Conservation (phyloP, 495 filamentous ascomycete genomes). For the Penicillium ucsense region DNA sequence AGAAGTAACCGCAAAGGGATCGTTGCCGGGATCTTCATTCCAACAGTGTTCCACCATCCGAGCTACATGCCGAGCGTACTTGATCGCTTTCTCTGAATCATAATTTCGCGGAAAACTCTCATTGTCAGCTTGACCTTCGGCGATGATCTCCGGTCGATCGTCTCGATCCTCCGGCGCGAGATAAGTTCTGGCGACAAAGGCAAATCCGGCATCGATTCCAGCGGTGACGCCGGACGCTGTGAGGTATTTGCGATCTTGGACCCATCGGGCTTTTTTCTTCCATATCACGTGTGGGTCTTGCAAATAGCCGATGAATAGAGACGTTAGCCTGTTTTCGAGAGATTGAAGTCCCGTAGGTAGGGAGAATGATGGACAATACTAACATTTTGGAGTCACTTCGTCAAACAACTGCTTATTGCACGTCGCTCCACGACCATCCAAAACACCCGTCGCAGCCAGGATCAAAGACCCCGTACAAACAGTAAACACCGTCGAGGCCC, state of each 20-base stretch:
- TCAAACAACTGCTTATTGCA: background rate
- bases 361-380: background rate
- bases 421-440: background rate
- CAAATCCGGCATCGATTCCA: background rate
- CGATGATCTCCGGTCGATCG: background rate
- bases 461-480: background rate
- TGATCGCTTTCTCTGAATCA: background rate
- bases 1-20: background rate
- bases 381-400: background rate
- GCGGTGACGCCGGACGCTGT: background rate
- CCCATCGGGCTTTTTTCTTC: background rate
- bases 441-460: background rate
- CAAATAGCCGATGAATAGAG: background rate
- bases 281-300: background rate
- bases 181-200: background rate
- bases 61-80: background rate
- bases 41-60: background rate
- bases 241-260: background rate
- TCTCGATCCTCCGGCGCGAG: background rate
- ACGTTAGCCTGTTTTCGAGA: too few relatives aligned
- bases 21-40: background rate
- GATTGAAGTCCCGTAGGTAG: too few relatives aligned
- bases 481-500: background rate
- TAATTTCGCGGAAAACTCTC: background rate
- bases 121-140: background rate